Base-by-base conservation (phyloP, 352 stramenopile species). In the Globisporangium barbulae region DNA sequence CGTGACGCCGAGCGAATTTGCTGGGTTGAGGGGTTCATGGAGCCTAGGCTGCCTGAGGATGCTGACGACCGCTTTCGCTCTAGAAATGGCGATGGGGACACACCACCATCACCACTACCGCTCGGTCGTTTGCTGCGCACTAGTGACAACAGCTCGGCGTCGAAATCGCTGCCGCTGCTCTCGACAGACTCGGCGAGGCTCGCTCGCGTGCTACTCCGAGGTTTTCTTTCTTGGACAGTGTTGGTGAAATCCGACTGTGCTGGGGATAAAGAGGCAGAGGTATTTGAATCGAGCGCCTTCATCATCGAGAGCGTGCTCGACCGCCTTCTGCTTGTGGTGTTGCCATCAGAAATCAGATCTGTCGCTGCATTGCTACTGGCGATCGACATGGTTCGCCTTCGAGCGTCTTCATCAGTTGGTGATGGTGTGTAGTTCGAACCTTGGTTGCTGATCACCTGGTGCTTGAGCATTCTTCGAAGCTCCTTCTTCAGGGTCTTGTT, bases 401-500 rank as follows among this genome's bases (percentile, higher is more conserved):
- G 54, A 5, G 8, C 42, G 39, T 48, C 42, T 0, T 68, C 54
- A 15, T 22, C 17, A 5, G 37, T 28, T 54, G 30, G 31, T 56
- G 21, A 5, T 15, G 21, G 28, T 0, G 13, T 56, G 8, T 28
- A 15, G 15, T 68, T 60, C 5, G 42, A 48, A 19, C 5, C 42
- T 50, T 72, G 67, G 19, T 42, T 74, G 67, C 5, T 76, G 44
- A 25, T 74, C 3, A 85, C 69, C 15, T 90, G 81, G 25, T 87
- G n/a, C 62, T 89, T 90, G 10, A 89, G 70, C 77, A 90, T 85
- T 0, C 83, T 72, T 1, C 83, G 76, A 22, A 94, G 71, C 42
- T 94, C 83, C 54, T 91, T 94, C 70, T 92, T 94, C 8, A 94
- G 75, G 8, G 83, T 89, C 60, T 90, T 91, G 67, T 94, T 94